Base-by-base conservation (phyloP, 768 basidiomycete genomes). In the Glaciozyma antarctica region DNA sequence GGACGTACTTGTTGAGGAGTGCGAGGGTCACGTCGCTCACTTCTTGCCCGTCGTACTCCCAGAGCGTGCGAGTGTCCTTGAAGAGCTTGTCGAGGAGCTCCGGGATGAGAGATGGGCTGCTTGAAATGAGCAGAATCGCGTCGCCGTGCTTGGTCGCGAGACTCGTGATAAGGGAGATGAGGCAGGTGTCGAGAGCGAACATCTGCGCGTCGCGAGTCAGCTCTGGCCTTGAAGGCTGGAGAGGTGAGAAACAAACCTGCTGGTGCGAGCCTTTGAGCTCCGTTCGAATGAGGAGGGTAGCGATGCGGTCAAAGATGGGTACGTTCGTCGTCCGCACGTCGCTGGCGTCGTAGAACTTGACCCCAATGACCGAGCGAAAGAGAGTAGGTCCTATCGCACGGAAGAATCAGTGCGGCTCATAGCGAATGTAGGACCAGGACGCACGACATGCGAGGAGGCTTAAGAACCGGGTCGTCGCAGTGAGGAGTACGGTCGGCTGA, bases 1-100 rank as follows among this genome's bases (percentile, higher is more conserved):
- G n/a, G n/a, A 56, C 60, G 32, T 24, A 63, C 68, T 41, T 53
- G 28, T 48, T 38, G 16, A 70, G 32, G 19, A 38, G 15, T 12
- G 9, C 53, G 34, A 44, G 13, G 0, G 21, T 28, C 15, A 10
- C 9, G 13, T n/a, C 17, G 3, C 34, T 47, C 21, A 64, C 53
- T 3, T 47, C 60, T 7, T 60, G 34, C 2, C 69, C 69, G n/a
- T 70, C 69, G 59, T 62, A 62, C 24, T 70, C 69, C 69, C 69
- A 70, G 8, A 66, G 12, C 1, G 41, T 51, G 2, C 65, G 45
- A 0, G 63, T 64, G 22, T 70, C 69, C 12, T 52, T 56, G 47
- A 59, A 64, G 26, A 64, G 52, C 16, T 62, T 64, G 13, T 51
- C 41, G 45, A 70, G 60, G 22, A 66, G 43, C 34, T 66, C 65